Evolutionary conservation across 148 eudicot species (phyloP).

Genomic region (Nepenthes mirabilis): DNA sequence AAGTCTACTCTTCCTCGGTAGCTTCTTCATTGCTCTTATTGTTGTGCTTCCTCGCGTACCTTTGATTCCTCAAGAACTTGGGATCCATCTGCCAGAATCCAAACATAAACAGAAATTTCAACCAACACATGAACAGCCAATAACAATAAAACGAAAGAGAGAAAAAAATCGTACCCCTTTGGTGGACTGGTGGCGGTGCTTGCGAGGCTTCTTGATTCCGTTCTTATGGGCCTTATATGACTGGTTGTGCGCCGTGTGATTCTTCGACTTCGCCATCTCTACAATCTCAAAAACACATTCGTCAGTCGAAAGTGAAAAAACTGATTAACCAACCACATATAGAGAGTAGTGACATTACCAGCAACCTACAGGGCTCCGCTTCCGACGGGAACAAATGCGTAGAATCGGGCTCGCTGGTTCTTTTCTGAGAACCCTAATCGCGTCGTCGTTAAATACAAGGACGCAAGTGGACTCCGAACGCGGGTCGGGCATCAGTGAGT

Average conservation of each 20-base stretch:
- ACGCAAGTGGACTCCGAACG: too few relatives aligned
- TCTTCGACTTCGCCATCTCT: conserved; percentile 85
- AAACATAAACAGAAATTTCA: not conserved
- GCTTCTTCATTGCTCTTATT: conserved; percentile 36
- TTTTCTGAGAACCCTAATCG: too few relatives aligned
- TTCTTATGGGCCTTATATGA: conserved; percentile 71
- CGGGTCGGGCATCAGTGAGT: too few relatives aligned
- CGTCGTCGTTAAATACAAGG: too few relatives aligned
- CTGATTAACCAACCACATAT: too few relatives aligned
- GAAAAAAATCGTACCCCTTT: conserved; percentile 41
- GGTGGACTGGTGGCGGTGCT: conserved; percentile 75
- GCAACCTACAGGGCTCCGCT: too few relatives aligned
- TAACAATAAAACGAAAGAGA: not conserved
- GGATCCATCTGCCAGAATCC: conserved; percentile 57
- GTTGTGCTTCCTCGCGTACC: conserved; percentile 95
- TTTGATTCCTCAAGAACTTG: conserved; percentile 84
- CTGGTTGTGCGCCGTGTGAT: conserved; percentile 86
- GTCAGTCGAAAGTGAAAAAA: too few relatives aligned
- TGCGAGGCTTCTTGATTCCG: conserved; percentile 80
- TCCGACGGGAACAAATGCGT: too few relatives aligned
- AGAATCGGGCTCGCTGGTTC: too few relatives aligned
- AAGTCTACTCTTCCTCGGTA: conserved; percentile 39
- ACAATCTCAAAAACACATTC: too few relatives aligned
- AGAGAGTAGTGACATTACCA: too few relatives aligned
- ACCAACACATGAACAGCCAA: not conserved